These are phyloP conservation scores for Ballota nigra DNA, from an alignment of 257 asterid genomes.

Conservation along the genomic window DNA sequence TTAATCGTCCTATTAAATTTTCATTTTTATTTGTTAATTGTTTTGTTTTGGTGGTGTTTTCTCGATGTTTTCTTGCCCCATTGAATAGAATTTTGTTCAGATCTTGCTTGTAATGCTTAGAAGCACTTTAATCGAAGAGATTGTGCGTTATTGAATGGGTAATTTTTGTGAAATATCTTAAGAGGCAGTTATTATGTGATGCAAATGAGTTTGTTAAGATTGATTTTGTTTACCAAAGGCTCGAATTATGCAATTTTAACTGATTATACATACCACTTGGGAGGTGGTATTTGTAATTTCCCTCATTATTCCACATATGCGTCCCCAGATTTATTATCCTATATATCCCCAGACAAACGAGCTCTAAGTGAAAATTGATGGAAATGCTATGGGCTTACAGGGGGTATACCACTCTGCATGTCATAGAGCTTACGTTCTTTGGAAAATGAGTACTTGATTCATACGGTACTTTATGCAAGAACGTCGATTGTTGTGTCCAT, in stretches of 20 bases:
- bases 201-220: constrained; percentile 5
- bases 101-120: neutral
- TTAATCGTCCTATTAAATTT: neutral
- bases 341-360: too few species aligned
- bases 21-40: neutral
- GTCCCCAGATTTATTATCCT: too few species aligned
- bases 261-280: too few species aligned
- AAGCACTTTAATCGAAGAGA: neutral
- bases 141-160: neutral
- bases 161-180: neutral
- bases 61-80: too few species aligned
- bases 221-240: too few species aligned
- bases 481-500: neutral
- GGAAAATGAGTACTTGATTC: neutral
- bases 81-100: too few species aligned
- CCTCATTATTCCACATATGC: too few species aligned
- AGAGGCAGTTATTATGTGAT: neutral
- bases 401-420: neutral
- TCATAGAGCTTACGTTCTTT: neutral
- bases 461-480: neutral
- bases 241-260: too few species aligned
- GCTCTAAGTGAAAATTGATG: neutral
- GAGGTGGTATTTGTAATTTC: too few species aligned
- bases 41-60: neutral
- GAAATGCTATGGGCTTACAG: constrained; percentile 3